phyloP scores from a whole-genome alignment of 306 rosid species.

The Lathyrus oleraceus region DNA sequence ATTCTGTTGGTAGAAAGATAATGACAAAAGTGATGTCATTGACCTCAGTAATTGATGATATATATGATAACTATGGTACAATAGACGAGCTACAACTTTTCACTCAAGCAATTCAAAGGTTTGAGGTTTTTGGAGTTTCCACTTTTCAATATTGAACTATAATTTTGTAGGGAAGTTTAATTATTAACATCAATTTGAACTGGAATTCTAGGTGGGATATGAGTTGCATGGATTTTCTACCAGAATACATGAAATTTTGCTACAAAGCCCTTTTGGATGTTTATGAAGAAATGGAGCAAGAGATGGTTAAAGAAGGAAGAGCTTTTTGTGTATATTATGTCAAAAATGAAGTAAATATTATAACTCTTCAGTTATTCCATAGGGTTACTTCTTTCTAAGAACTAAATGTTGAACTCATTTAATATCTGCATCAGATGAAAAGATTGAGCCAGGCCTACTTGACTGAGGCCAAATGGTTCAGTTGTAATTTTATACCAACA shows the following conservation, averaged over 20 bases:
- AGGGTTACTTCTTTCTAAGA: not conserved
- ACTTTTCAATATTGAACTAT: not conserved
- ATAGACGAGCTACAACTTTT: too few species aligned
- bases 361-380: not conserved
- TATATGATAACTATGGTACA: too few species aligned
- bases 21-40: too few species aligned
- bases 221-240: constrained; percentile 29
- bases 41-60: too few species aligned
- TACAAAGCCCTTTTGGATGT: constrained; percentile 4
- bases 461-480: constrained; percentile 9
- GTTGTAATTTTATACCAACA: not conserved
- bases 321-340: not conserved
- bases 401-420: not conserved
- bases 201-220: constrained; percentile 31
- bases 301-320: constrained; percentile 29
- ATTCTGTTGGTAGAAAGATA: too few species aligned
- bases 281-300: constrained; percentile 39
- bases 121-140: not conserved
- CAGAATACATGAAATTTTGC: constrained; percentile 32
- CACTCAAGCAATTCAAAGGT: too few species aligned
- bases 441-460: not conserved
- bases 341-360: constrained; percentile 16
- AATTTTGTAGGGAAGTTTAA: not conserved
- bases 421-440: not conserved
- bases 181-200: not conserved